These are phyloP conservation scores for Castanopsis chinensis DNA, from an alignment of 306 rosid genomes.

Conservation along the genomic window DNA sequence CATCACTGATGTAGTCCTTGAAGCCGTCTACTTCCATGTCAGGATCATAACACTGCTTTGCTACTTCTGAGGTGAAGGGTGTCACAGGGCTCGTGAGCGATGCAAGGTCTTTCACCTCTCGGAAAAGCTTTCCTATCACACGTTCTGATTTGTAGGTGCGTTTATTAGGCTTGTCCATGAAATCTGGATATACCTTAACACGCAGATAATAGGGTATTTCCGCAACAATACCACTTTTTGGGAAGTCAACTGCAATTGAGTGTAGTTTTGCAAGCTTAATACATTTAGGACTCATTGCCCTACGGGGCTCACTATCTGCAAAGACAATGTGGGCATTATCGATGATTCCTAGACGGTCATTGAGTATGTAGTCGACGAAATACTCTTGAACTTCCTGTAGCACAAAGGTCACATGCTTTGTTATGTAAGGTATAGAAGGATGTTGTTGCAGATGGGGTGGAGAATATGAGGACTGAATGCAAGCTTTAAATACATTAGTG, in stretches of 20 bases:
- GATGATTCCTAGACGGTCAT: constrained; percentile 66
- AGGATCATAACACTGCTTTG: constrained; percentile 22
- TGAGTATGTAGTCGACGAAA: constrained; percentile 55
- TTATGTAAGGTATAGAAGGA: neutral
- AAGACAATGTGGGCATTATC: constrained; percentile 50
- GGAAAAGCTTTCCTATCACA: constrained; percentile 41
- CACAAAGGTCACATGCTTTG: neutral
- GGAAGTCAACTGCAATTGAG: constrained; percentile 44
- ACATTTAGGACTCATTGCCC: constrained; percentile 31
- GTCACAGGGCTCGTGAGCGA: neutral
- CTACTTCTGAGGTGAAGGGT: constrained; percentile 30
- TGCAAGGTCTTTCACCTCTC: constrained; percentile 31
- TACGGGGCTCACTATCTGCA: constrained; percentile 20
- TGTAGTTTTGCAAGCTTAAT: constrained; percentile 27
- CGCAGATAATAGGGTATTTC: constrained; percentile 16
- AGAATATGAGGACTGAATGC: neutral
- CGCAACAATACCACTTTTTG: constrained; percentile 37
- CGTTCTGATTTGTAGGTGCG: constrained; percentile 25
- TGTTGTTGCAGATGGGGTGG: neutral
- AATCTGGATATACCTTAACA: constrained; percentile 28
- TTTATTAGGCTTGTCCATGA: constrained; percentile 41
- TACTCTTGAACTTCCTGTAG: constrained; percentile 47
- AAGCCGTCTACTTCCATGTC: constrained; percentile 65
- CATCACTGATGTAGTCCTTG: constrained; percentile 60
- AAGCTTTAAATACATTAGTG: neutral